These are phyloP conservation scores for Metarhizium anisopliae DNA, from an alignment of 2,329 filamentous ascomycete genomes.

Conservation along the genomic window DNA sequence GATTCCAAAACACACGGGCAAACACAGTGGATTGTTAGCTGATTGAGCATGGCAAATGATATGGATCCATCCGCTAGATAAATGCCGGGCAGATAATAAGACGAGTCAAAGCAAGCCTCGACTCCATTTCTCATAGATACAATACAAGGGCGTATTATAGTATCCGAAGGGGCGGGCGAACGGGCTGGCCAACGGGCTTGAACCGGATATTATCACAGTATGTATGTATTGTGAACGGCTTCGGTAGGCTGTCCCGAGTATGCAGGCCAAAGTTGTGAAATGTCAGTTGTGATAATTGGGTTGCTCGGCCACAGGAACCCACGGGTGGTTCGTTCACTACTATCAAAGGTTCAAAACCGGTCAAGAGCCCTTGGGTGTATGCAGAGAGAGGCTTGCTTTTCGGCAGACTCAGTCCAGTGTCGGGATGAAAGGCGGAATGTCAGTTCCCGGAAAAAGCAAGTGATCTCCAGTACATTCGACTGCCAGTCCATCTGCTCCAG, in stretches of 20 bases:
- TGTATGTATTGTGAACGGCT: background rate
- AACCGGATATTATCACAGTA: background rate
- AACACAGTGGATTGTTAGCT: background rate
- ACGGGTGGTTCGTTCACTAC: too few relatives aligned
- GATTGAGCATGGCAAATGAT: background rate
- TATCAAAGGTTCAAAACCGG: too few relatives aligned
- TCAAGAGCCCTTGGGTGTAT: background rate
- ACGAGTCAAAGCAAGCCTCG: background rate
- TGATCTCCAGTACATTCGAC: background rate
- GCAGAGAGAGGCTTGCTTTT: background rate
- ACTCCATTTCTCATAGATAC: background rate
- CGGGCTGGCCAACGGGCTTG: background rate
- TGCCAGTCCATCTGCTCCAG: background rate
- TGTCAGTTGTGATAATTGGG: background rate
- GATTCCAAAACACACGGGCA: background rate
- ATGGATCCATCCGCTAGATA: background rate
- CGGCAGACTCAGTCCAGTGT: background rate
- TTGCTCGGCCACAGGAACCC: background rate
- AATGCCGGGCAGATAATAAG: background rate
- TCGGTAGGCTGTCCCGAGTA: background rate
- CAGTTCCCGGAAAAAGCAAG: background rate
- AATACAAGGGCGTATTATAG: background rate
- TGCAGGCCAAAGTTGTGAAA: background rate
- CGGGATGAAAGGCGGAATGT: background rate
- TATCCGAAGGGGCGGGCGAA: background rate